These are phyloP conservation scores for Aspergillus aculeatus DNA, from an alignment of 2,329 filamentous ascomycete genomes.

Conservation along the genomic window DNA sequence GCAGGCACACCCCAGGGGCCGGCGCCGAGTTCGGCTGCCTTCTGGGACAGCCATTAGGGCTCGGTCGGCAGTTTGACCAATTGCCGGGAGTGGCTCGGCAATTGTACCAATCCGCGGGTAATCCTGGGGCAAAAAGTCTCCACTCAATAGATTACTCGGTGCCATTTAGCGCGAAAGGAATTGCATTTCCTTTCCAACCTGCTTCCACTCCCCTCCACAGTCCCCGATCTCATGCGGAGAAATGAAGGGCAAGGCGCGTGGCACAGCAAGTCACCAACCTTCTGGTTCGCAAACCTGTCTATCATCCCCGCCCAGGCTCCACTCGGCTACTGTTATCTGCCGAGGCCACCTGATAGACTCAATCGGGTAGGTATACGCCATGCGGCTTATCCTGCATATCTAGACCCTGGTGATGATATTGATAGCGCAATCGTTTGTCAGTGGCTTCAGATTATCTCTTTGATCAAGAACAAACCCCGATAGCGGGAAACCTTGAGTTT, in stretches of 20 bases:
- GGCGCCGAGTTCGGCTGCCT: neutral
- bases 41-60: neutral
- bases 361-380: neutral
- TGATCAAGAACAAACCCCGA: neutral
- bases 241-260: neutral
- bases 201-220: neutral
- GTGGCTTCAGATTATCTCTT: neutral
- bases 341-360: neutral
- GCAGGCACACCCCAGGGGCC: neutral
- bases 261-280: neutral
- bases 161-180: neutral
- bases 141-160: neutral
- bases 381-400: neutral
- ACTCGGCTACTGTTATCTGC: neutral
- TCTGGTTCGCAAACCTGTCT: neutral
- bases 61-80: neutral
- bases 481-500: neutral
- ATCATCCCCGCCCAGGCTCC: neutral
- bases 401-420: neutral
- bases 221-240: neutral
- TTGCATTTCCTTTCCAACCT: neutral
- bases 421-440: neutral
- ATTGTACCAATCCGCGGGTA: neutral
- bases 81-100: neutral
- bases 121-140: neutral